A percentile compares a stretch with the other conserved stretches of the same genome.
Conservation (phyloP, 73 alveolate species). For the Breviolum minutum region DNA sequence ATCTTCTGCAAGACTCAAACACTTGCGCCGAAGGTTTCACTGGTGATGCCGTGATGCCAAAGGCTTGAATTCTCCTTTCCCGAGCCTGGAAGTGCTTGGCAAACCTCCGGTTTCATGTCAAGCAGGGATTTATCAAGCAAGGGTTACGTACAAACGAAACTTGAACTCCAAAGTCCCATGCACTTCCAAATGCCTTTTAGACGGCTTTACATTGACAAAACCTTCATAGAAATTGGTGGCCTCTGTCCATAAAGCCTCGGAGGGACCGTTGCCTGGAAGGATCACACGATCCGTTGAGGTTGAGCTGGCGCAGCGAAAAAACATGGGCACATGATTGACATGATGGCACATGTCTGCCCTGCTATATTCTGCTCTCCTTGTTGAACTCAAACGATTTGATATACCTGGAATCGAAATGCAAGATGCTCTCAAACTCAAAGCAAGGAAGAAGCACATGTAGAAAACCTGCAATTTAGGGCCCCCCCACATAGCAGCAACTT, state of each 20-base stretch:
- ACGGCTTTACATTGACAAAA: too few species aligned
- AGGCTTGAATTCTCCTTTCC: too few species aligned
- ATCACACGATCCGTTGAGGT: neutral
- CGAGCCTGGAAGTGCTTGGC: constrained; percentile 70
- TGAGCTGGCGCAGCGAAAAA: neutral
- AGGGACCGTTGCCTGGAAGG: constrained; percentile 62
- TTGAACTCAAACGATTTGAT: constrained; percentile 83
- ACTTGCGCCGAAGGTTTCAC: too few species aligned
- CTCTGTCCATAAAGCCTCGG: constrained; percentile 55
- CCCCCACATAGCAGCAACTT: constrained; percentile 80
- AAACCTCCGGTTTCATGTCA: neutral
- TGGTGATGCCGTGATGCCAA: too few species aligned
- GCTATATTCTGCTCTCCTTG: constrained; percentile 24
- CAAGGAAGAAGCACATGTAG: too few species aligned
- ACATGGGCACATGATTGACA: neutral
- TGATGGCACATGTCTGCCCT: neutral
- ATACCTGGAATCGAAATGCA: neutral
- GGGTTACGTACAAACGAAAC: too few species aligned
- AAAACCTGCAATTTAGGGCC: neutral
- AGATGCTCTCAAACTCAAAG: too few species aligned
- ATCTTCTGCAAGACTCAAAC: too few species aligned
- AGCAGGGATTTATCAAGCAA: too few species aligned
- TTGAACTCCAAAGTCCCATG: too few species aligned
- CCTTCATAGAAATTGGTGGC: neutral
- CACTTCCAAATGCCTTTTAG: too few species aligned